phyloP scores from a whole-genome alignment of 2,329 filamentous ascomycete species.

The Blastomyces gilchristii region DNA sequence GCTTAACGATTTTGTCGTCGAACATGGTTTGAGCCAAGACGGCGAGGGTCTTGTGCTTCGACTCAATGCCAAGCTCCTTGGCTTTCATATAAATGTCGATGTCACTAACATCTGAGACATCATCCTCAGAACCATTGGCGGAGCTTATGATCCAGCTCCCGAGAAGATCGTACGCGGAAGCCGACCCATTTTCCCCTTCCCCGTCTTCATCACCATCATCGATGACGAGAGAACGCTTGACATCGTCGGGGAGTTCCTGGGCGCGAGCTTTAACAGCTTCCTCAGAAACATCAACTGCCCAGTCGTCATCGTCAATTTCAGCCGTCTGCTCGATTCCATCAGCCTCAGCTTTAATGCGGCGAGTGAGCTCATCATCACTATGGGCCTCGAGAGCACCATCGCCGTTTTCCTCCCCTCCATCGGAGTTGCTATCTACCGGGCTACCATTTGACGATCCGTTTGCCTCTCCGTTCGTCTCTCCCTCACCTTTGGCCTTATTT shows the following conservation, averaged over 20 bases:
- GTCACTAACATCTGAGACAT: slow-evolving; percentile 70
- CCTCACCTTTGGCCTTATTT: slow-evolving; percentile 60
- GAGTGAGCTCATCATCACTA: slow-evolving; percentile 87
- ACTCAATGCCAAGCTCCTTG: slow-evolving; percentile 87
- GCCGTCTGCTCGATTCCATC: slow-evolving; percentile 61
- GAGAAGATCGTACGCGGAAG: slow-evolving; percentile 76
- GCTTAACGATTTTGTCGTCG: slow-evolving; percentile 75
- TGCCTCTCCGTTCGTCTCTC: slow-evolving; percentile 47
- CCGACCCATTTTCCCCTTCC: slow-evolving; percentile 63
- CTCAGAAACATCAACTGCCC: slow-evolving; percentile 94
- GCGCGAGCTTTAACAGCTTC: slow-evolving; percentile 91
- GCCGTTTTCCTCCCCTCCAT: slow-evolving; percentile 54
- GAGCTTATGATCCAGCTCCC: slow-evolving; percentile 82
- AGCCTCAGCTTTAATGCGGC: slow-evolving; percentile 57
- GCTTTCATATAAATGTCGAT: slow-evolving; percentile 93
- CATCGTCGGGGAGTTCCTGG: slow-evolving; percentile 82
- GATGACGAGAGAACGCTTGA: slow-evolving; percentile 83
- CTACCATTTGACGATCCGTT: slow-evolving; percentile 46
- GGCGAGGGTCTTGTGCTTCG: slow-evolving; percentile 84
- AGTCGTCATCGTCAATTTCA: slow-evolving; percentile 74
- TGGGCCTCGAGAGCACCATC: slow-evolving; percentile 58
- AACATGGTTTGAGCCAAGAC: slow-evolving; percentile 93
- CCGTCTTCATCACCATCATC: slow-evolving; percentile 73
- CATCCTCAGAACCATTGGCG: slow-evolving; percentile 57
- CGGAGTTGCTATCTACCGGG: slow-evolving; percentile 56